Evolutionary conservation across 2,329 filamentous ascomycete species (phyloP).

Genomic region (Teratosphaeria epicoccoides): DNA sequence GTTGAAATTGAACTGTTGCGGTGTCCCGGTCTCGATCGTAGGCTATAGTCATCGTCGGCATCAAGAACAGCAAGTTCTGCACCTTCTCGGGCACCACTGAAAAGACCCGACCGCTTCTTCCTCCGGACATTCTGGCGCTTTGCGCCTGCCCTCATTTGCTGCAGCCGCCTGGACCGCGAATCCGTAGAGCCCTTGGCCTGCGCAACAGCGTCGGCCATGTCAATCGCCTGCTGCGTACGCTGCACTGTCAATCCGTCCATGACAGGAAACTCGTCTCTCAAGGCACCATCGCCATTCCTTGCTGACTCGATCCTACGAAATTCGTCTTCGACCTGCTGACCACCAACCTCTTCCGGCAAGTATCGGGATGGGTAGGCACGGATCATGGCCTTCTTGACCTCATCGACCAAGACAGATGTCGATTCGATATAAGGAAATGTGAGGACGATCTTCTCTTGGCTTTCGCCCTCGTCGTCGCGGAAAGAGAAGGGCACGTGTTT

Average conservation of each 20-base stretch:
- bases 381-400: slow-evolving; percentile 42
- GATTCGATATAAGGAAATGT: slow-evolving; percentile 36
- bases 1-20: too few species aligned
- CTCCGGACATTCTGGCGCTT: neutral
- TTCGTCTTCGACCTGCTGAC: slow-evolving; percentile 8
- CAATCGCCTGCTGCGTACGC: slow-evolving; percentile 1
- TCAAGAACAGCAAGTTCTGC: neutral
- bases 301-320: neutral
- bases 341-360: slow-evolving; percentile 33
- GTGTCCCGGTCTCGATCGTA: neutral
- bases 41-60: neutral
- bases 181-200: neutral
- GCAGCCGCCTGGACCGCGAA: neutral
- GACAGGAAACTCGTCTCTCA: slow-evolving; percentile 3
- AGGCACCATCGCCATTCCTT: neutral
- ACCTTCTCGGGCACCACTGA: neutral
- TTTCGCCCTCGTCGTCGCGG: slow-evolving; percentile 35
- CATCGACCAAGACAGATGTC: slow-evolving; percentile 35
- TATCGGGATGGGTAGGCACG: slow-evolving; percentile 33
- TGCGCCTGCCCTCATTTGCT: neutral
- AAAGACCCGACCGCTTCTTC: neutral
- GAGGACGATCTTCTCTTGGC: slow-evolving; percentile 42
- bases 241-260: slow-evolving; percentile 6
- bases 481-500: slow-evolving; percentile 44
- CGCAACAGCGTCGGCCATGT: neutral